A percentile compares a stretch with the other conserved stretches of the same genome.
These are phyloP conservation scores for Gossypium schwendimanii DNA, from an alignment of 441 rosid genomes.

Conservation along the genomic window DNA sequence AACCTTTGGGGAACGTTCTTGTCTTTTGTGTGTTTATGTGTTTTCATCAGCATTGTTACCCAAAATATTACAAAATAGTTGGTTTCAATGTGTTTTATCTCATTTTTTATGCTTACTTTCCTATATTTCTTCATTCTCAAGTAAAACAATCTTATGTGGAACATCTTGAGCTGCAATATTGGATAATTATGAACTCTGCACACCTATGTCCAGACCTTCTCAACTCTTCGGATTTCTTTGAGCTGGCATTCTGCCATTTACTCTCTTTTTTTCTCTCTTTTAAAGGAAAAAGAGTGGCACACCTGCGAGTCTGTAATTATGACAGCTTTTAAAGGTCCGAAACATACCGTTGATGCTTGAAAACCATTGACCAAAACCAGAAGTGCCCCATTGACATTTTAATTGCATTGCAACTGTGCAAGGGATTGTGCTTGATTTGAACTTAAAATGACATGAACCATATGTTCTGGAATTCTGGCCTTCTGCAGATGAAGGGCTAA, in stretches of 20 bases:
- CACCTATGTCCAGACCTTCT: background rate
- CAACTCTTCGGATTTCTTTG: background rate
- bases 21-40: background rate
- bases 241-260: background rate
- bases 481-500: background rate
- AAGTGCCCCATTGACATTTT: background rate
- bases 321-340: background rate
- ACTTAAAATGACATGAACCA: background rate
- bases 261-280: background rate
- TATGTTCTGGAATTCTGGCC: background rate
- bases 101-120: background rate
- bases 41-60: slow-evolving; percentile 1
- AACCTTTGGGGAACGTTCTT: background rate
- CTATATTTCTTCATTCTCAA: background rate
- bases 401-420: background rate
- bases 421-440: background rate
- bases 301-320: background rate
- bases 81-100: background rate
- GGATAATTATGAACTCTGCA: background rate
- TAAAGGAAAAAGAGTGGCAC: background rate
- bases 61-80: background rate
- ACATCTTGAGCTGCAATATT: background rate
- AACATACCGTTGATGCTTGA: background rate
- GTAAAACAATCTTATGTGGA: background rate
- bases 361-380: background rate